Evolutionary conservation across 106 monocot species (phyloP).

Genomic region (Apostasia ramifera): DNA sequence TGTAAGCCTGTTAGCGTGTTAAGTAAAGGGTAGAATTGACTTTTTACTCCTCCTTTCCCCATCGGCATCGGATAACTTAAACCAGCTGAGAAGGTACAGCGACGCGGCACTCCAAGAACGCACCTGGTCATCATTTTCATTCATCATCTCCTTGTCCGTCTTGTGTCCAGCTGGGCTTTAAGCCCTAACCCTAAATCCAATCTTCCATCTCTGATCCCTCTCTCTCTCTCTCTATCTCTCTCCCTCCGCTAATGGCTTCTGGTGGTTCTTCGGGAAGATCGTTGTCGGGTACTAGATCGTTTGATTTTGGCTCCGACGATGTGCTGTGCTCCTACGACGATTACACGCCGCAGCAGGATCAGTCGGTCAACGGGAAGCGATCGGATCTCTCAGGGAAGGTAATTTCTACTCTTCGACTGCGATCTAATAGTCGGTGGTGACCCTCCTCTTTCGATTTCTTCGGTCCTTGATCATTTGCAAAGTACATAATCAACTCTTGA

Average conservation of each 20-base stretch:
- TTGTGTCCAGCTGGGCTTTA: no score
- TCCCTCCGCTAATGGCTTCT: slow-evolving; percentile 40
- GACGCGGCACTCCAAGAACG: no score
- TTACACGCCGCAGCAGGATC: slow-evolving; percentile 32
- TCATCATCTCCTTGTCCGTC: no score
- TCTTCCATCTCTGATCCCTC: background rate
- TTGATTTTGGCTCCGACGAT: slow-evolving; percentile 81
- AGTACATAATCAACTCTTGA: background rate
- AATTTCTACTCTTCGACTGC: background rate
- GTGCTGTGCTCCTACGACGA: slow-evolving; percentile 87
- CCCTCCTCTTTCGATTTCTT: background rate
- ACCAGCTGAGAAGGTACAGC: no score
- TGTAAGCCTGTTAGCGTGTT: no score
- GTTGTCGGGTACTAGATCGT: slow-evolving; percentile 44
- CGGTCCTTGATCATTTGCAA: background rate
- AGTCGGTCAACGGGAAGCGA: slow-evolving; percentile 38
- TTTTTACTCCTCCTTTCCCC: no score
- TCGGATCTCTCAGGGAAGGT: slow-evolving; percentile 59
- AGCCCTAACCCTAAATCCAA: no score
- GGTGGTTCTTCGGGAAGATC: slow-evolving; percentile 44
- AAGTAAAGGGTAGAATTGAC: no score
- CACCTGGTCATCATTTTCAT: no score
- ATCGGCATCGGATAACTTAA: no score
- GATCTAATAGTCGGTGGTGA: no score
- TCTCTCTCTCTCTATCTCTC: background rate